phyloP scores from a whole-genome alignment of 129 eudicot genomes.

The Gnaphalium uliginosum region DNA sequence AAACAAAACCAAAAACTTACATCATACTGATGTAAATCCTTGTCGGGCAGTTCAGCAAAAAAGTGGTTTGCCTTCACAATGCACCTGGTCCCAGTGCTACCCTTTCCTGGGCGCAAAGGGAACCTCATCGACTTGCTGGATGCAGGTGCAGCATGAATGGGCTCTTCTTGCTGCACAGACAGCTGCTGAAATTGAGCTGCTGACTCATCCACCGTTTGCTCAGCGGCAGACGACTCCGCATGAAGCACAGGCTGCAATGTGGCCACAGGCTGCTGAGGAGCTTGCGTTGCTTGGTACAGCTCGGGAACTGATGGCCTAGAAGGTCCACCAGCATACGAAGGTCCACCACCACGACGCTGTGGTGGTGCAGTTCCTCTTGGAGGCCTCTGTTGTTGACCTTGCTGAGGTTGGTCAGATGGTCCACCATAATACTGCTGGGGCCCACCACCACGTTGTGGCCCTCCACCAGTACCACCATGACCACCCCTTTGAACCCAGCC shows the following conservation, averaged over 20 bases:
- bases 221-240: constrained; percentile 49
- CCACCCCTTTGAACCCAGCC: constrained; percentile 60
- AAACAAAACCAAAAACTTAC: constrained; percentile 39
- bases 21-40: constrained; percentile 94
- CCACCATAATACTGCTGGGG: constrained; percentile 49
- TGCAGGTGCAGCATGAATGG: constrained; percentile 56
- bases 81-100: constrained; percentile 60
- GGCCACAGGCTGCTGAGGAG: constrained; percentile 71
- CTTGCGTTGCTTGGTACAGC: constrained; percentile 95
- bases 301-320: constrained; percentile 80
- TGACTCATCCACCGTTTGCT: constrained; percentile 36
- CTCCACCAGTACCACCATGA: constrained; percentile 57
- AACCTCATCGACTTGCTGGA: constrained; percentile 82
- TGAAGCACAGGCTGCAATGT: constrained; percentile 46
- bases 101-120: constrained; percentile 91
- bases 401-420: constrained; percentile 45
- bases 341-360: constrained; percentile 72
- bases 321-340: constrained; percentile 64
- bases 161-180: constrained; percentile 50
- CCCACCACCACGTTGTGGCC: constrained; percentile 54
- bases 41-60: constrained; percentile 85
- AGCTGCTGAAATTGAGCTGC: constrained; percentile 49
- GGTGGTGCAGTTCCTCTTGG: constrained; percentile 62
- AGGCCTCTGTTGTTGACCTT: constrained; percentile 51
- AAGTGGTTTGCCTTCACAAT: constrained; percentile 95